Evolutionary conservation across 495 filamentous ascomycete species (phyloP), one percentile per base, ranked within the genome.

Genomic region (Hypoxylon rickii): DNA sequence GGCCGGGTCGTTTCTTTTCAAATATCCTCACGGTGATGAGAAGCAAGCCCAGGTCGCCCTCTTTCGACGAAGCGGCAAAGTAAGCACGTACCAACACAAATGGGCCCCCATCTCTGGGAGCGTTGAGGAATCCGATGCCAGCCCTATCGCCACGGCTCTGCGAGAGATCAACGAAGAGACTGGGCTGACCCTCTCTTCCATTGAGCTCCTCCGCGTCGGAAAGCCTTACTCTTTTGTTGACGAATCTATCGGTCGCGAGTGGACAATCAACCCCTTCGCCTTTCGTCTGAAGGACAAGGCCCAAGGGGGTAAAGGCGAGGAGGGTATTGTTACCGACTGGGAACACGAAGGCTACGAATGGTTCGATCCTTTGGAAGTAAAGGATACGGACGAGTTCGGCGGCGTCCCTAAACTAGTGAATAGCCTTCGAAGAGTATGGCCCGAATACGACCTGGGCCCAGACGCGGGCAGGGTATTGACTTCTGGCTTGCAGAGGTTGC

Each of bases 81-180:
- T 86, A 7, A 70, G 69, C 7, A 85, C 82, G 11, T 86, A 86
- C 58, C 73, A 61, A 75, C 71, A 84, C 54, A 77, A 75, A 51
- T 69, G 81, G 19, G 84, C 79, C 3, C 78, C 83, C 0, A 83
- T 86, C n/a, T 81, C 82, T 2, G 86, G 86, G 29, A 76, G 69
- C 38, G 81, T 89, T 53, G 77, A 83, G 2, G 10, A 63, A 10
- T 45, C 60, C 2, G 86, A 88, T 56, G 49, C 67, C 0, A 71
- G 65, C 7, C 79, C 84, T 0, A 53, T 83, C 15, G 63, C 69
- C 1, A 76, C 84, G 0, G 86, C 86, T 38, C 81, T 79, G 74
- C 79, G 86, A 16, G 85, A 87, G 61, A 68, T 89, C 11, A 46
- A 58, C 3, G 86, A 89, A 69, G 86, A 88, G 60, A 88, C 86